A percentile compares a stretch with the other conserved stretches of the same genome.
phyloP scores from a whole-genome alignment of 495 filamentous ascomycete genomes.

The Aspergillus bertholletiae region DNA sequence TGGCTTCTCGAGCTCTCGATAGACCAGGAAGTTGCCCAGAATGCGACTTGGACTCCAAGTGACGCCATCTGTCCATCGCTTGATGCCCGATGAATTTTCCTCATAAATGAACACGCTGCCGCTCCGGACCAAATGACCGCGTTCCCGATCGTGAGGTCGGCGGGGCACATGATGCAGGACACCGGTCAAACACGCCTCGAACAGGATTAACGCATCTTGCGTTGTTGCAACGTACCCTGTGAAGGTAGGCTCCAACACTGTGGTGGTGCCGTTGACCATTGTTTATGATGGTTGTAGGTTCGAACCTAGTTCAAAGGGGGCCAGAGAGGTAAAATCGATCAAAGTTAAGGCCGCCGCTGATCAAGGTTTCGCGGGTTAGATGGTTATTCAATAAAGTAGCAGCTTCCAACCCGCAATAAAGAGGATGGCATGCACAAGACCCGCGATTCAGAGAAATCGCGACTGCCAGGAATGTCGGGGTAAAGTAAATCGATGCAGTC shows the following conservation, averaged over 20 bases:
- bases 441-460: background rate
- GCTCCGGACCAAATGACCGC: slow-evolving; percentile 67
- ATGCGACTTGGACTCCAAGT: slow-evolving; percentile 91
- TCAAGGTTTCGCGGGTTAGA: slow-evolving; percentile 16
- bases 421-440: background rate
- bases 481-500: too few species aligned
- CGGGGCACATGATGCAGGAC: slow-evolving; percentile 68
- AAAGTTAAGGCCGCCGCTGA: slow-evolving; percentile 16
- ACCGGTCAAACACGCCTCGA: slow-evolving; percentile 71
- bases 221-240: slow-evolving; percentile 66
- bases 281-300: slow-evolving; percentile 23
- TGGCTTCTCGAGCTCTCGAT: slow-evolving; percentile 78
- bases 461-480: background rate
- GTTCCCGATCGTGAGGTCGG: slow-evolving; percentile 81
- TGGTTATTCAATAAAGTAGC: background rate
- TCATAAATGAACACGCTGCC: slow-evolving; percentile 89
- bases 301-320: slow-evolving; percentile 21
- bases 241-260: slow-evolving; percentile 56
- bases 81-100: slow-evolving; percentile 83
- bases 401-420: background rate
- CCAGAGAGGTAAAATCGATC: slow-evolving; percentile 16
- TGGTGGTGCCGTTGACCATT: slow-evolving; percentile 45
- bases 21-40: slow-evolving; percentile 82
- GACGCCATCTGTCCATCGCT: slow-evolving; percentile 89
- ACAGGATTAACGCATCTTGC: slow-evolving; percentile 70